These are phyloP conservation scores for Ascochyta fabae DNA, from an alignment of 2,329 filamentous ascomycete genomes.

Conservation along the genomic window DNA sequence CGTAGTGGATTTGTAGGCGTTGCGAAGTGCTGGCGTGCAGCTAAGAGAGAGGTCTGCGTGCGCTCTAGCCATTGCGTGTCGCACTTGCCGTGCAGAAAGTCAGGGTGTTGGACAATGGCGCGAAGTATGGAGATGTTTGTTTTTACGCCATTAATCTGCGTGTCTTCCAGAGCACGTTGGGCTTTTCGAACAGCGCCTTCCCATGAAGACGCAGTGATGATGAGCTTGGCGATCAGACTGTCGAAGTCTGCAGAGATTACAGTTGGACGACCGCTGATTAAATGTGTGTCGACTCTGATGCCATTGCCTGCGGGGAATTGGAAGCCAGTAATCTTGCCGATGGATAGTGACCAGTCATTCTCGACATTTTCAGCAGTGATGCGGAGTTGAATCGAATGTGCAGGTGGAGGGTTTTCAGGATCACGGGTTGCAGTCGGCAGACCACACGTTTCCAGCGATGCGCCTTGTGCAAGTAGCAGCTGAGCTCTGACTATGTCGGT, in stretches of 20 bases:
- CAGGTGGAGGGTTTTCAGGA: slow-evolving; percentile 47
- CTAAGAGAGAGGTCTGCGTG: slow-evolving; percentile 53
- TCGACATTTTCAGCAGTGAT: slow-evolving; percentile 64
- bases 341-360: slow-evolving; percentile 62
- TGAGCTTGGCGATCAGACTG: slow-evolving; percentile 65
- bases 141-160: slow-evolving; percentile 62
- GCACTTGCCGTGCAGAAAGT: slow-evolving; percentile 57
- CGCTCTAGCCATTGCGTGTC: slow-evolving; percentile 66
- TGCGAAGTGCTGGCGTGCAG: slow-evolving; percentile 25
- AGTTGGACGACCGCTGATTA: slow-evolving; percentile 52
- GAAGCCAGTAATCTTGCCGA: slow-evolving; percentile 64
- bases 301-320: slow-evolving; percentile 64
- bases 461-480: slow-evolving; percentile 61
- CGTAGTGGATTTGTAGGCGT: not conserved
- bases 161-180: slow-evolving; percentile 62
- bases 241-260: slow-evolving; percentile 64
- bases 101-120: slow-evolving; percentile 59
- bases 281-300: slow-evolving; percentile 63
- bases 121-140: slow-evolving; percentile 64
- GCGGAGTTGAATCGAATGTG: slow-evolving; percentile 62
- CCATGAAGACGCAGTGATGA: slow-evolving; percentile 63
- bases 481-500: slow-evolving; percentile 64
- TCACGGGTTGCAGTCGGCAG: slow-evolving; percentile 33
- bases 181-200: slow-evolving; percentile 61
- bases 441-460: slow-evolving; percentile 47